Conservation (phyloP, 805 yeast species). For the Metschnikowia borealis region DNA sequence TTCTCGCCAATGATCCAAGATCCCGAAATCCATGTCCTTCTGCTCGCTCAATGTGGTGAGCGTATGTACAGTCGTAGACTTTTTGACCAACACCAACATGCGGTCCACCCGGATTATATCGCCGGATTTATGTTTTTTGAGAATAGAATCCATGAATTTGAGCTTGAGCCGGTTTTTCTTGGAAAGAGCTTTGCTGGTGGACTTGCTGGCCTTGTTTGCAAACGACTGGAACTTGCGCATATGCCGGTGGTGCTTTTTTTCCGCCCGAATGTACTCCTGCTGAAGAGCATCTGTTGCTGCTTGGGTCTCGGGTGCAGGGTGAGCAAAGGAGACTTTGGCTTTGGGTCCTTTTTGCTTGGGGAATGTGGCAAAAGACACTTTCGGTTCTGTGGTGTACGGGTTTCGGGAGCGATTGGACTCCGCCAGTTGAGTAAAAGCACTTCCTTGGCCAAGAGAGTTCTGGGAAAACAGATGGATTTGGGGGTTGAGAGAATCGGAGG, state of each 20-base stretch:
- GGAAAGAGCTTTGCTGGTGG: slow-evolving; percentile 18
- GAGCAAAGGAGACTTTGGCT: slow-evolving; percentile 13
- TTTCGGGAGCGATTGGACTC: too few species aligned
- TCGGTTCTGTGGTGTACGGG: too few species aligned
- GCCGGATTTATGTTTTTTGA: slow-evolving; percentile 38
- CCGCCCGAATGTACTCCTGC: slow-evolving; percentile 13
- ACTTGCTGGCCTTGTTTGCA: slow-evolving; percentile 21
- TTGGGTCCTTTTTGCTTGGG: neutral
- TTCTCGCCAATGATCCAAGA: slow-evolving; percentile 76
- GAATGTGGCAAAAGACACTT: too few species aligned
- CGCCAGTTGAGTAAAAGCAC: too few species aligned
- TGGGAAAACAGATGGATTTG: neutral
- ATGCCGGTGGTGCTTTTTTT: slow-evolving; percentile 16
- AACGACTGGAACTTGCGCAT: slow-evolving; percentile 21
- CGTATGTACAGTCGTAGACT: slow-evolving; percentile 22
- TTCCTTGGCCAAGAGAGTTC: neutral
- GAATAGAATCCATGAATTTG: slow-evolving; percentile 20
- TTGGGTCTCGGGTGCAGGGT: slow-evolving; percentile 24
- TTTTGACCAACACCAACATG: slow-evolving; percentile 63
- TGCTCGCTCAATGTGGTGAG: slow-evolving; percentile 39
- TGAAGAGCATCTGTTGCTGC: slow-evolving; percentile 6
- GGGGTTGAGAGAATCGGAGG: neutral
- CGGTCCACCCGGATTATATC: slow-evolving; percentile 63
- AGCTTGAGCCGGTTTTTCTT: slow-evolving; percentile 18
- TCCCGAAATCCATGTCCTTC: slow-evolving; percentile 50